These are phyloP conservation scores for Parasarocladium wereldwijsianum DNA, from an alignment of 2,329 filamentous ascomycete genomes.

Conservation along the genomic window DNA sequence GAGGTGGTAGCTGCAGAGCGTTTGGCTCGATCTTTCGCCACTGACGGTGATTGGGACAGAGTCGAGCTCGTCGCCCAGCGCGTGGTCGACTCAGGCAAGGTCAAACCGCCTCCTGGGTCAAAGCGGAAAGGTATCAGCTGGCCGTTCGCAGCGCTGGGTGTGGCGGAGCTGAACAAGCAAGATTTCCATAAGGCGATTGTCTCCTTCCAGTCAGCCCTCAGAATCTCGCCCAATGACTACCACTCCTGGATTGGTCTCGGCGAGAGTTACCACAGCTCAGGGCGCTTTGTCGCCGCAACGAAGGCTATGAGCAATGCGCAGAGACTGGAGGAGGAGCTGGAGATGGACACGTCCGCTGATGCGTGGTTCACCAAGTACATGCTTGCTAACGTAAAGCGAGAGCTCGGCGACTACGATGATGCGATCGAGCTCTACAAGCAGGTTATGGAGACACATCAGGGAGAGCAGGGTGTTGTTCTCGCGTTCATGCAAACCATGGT, in stretches of 20 bases:
- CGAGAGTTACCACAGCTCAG: slow-evolving; percentile 94
- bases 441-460: slow-evolving; percentile 52
- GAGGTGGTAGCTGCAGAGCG: slow-evolving; percentile 81
- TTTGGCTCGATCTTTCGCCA: slow-evolving; percentile 72
- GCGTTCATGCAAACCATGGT: slow-evolving; percentile 79
- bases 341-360: slow-evolving; percentile 41
- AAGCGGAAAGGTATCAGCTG: slow-evolving; percentile 89
- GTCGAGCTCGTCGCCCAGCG: slow-evolving; percentile 86
- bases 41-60: slow-evolving; percentile 88
- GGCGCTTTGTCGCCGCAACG: slow-evolving; percentile 83
- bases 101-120: slow-evolving; percentile 77
- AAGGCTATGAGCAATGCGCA: slow-evolving; percentile 83
- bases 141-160: slow-evolving; percentile 87
- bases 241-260: slow-evolving; percentile 92
- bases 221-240: slow-evolving; percentile 75
- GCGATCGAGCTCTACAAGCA: slow-evolving; percentile 63
- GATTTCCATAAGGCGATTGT: slow-evolving; percentile 80
- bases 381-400: slow-evolving; percentile 85
- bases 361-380: slow-evolving; percentile 96
- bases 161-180: slow-evolving; percentile 88
- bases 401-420: slow-evolving; percentile 78
- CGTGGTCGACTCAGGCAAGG: slow-evolving; percentile 88
- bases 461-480: slow-evolving; percentile 76
- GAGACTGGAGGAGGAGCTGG: slow-evolving; percentile 47
- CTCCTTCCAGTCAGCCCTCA: slow-evolving; percentile 78